Percentiles rank a stretch among this genome's conserved stretches.
phyloP scores from a whole-genome alignment of 2,329 filamentous ascomycete species.

The Fragosphaeria purpurea region DNA sequence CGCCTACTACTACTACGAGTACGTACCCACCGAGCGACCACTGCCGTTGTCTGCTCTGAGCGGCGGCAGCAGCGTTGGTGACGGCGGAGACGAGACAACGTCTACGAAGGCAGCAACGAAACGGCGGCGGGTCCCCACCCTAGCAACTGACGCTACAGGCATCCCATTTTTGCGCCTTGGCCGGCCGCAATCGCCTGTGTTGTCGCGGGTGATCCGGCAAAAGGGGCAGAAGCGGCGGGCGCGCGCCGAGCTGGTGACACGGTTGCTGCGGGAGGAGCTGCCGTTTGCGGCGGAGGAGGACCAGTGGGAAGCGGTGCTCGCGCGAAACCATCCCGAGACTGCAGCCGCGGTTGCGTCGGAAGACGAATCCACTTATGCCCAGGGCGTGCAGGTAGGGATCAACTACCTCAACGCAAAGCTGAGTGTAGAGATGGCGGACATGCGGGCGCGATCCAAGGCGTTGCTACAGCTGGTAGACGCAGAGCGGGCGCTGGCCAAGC shows the following conservation, averaged over 20 bases:
- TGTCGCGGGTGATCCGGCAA: slow-evolving; percentile 48
- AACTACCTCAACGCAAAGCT: slow-evolving; percentile 21
- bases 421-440: slow-evolving; percentile 25
- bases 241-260: slow-evolving; percentile 27
- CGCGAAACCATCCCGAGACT: slow-evolving; percentile 25
- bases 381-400: slow-evolving; percentile 13
- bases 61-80: slow-evolving; percentile 26
- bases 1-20: slow-evolving; percentile 21
- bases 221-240: slow-evolving; percentile 35
- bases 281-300: slow-evolving; percentile 30
- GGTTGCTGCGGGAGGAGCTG: slow-evolving; percentile 28
- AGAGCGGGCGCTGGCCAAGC: slow-evolving; percentile 25
- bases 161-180: slow-evolving; percentile 56
- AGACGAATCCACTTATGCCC: slow-evolving; percentile 18
- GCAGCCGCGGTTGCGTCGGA: slow-evolving; percentile 3
- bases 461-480: slow-evolving; percentile 29
- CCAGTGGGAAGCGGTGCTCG: slow-evolving; percentile 35
- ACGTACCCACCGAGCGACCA: slow-evolving; percentile 37
- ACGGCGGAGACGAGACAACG: too few species aligned
- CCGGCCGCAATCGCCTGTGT: slow-evolving; percentile 52
- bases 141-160: slow-evolving; percentile 42
- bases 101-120: slow-evolving; percentile 19
- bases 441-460: slow-evolving; percentile 30
- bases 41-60: slow-evolving; percentile 38
- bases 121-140: slow-evolving; percentile 45